Base-by-base conservation (phyloP, 129 eudicot species). In the Oenanthe sinensis region DNA sequence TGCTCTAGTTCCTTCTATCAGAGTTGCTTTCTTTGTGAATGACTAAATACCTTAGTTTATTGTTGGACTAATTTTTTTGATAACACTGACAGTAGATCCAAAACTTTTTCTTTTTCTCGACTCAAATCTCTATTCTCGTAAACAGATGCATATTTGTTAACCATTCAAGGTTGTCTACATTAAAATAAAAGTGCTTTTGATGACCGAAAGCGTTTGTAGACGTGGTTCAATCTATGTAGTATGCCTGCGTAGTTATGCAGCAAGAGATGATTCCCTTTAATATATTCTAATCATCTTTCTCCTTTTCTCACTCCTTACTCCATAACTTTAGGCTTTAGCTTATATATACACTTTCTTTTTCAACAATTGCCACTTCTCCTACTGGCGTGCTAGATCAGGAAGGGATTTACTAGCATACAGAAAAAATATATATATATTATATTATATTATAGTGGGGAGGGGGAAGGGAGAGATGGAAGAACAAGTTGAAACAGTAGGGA, bases 401-500 rank as follows among this genome's bases (percentile, higher is more conserved):
- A 55, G 77, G 46, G 50, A 70, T 22, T 17, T 20, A 20, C 75
- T 37, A 19, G 26, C 42, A 15, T 49, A 65, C 3, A 5, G 5
- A 5, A 39, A 39, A 4, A 24, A 9, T n/a, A 68, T 26, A 72
- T 52, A 55, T 26, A 75, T 12, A 43, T 22, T 39, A 39, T 48
- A 48, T 48, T 48, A 48, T 48, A 22, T 22, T 58, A 28, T 20
- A 68, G 47, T 37, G 37, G n/a, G 78, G 75, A 33, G 70, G 52
- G 40, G 37, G 43, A 55, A 75, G 50, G 47, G 68, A 44, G 49
- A 76, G 47, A 88, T 93, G 96, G 98, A 90, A 80, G 91, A 92
- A 71, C 88, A 88, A 71, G 78, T 87, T 10, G 96, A 92, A 78
- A 63, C 78, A 63, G 93, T 92, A 68, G 98, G 94, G 71, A 87